Evolutionary conservation across 345 rosid genomes (phyloP).

Genomic region (Fremontodendron californicum): DNA sequence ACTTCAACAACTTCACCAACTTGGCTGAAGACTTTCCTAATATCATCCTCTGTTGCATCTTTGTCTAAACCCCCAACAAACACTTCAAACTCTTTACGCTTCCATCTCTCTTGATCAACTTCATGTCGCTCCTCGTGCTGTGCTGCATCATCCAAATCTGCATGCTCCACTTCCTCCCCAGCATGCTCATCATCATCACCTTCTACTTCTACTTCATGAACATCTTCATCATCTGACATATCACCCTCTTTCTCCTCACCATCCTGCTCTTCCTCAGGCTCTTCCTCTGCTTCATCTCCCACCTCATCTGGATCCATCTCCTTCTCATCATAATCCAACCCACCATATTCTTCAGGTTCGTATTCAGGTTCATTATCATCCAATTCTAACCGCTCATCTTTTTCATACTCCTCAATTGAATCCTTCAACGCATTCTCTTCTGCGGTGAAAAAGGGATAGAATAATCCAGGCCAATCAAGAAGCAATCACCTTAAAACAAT

Average conservation of each 20-base stretch:
- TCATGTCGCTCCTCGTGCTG: slow-evolving; percentile 69
- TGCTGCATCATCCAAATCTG: slow-evolving; percentile 39
- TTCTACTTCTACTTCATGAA: slow-evolving; percentile 38
- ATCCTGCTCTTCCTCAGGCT: slow-evolving; percentile 54
- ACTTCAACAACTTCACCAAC: slow-evolving; percentile 84
- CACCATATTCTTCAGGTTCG: slow-evolving; percentile 55
- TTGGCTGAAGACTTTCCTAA: slow-evolving; percentile 70
- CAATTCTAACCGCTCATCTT: slow-evolving; percentile 72
- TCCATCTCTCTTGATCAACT: slow-evolving; percentile 76
- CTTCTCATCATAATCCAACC: slow-evolving; percentile 74
- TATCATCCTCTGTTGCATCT: slow-evolving; percentile 77
- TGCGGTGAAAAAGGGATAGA: slow-evolving; percentile 45
- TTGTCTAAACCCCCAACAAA: slow-evolving; percentile 95
- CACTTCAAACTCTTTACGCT: slow-evolving; percentile 93
- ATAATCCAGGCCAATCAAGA: slow-evolving; percentile 41
- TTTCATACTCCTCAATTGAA: slow-evolving; percentile 61
- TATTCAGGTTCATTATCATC: slow-evolving; percentile 78
- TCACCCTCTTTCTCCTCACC: slow-evolving; percentile 66
- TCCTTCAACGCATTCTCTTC: slow-evolving; percentile 67
- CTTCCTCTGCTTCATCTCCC: slow-evolving; percentile 55
- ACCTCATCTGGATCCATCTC: slow-evolving; percentile 54
- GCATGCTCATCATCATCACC: slow-evolving; percentile 38
- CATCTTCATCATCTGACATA: slow-evolving; percentile 63
- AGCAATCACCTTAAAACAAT: neutral
- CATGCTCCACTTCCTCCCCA: slow-evolving; percentile 41